Evolutionary conservation across 768 basidiomycete species (phyloP).

Genomic region (Tephrocybe sp.): DNA sequence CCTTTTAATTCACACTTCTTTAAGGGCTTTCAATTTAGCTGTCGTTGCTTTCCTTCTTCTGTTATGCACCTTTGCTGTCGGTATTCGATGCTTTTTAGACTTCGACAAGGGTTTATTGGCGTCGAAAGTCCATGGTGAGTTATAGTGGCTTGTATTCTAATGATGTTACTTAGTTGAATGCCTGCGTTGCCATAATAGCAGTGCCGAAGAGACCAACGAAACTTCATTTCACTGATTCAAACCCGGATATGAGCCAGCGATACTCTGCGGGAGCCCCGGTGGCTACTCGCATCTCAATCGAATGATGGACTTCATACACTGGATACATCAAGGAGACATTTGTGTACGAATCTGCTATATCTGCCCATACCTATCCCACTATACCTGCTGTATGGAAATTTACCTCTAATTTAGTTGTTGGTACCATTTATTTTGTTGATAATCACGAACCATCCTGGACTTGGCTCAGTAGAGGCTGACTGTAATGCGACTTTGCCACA

Average conservation of each 20-base stretch:
- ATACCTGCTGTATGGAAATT: constrained; percentile 9
- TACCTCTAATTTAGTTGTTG: not conserved
- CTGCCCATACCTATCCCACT: constrained; percentile 1
- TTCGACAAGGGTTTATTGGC: constrained; percentile 76
- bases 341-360: not conserved
- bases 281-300: constrained; percentile 72
- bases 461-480: not conserved
- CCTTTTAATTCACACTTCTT: not conserved
- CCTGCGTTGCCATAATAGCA: constrained; percentile 39
- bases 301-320: constrained; percentile 34
- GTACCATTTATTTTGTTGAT: not conserved
- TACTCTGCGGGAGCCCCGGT: constrained; percentile 54
- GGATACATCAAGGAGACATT: not conserved
- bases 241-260: constrained; percentile 39
- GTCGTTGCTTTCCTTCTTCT: constrained; percentile 74
- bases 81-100: constrained; percentile 76
- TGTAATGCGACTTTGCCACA: too few species aligned
- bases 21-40: constrained; percentile 37
- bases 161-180: constrained; percentile 27
- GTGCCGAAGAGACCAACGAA: constrained; percentile 41
- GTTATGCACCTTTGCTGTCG: constrained; percentile 71
- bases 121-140: constrained; percentile 76
- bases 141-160: constrained; percentile 19
- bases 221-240: constrained; percentile 37
- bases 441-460: not conserved